A percentile compares a stretch with the other conserved stretches of the same genome.
These are phyloP conservation scores for Sporodiniella umbellata DNA, from an alignment of 371 early-diverging fungal genomes.

Conservation along the genomic window DNA sequence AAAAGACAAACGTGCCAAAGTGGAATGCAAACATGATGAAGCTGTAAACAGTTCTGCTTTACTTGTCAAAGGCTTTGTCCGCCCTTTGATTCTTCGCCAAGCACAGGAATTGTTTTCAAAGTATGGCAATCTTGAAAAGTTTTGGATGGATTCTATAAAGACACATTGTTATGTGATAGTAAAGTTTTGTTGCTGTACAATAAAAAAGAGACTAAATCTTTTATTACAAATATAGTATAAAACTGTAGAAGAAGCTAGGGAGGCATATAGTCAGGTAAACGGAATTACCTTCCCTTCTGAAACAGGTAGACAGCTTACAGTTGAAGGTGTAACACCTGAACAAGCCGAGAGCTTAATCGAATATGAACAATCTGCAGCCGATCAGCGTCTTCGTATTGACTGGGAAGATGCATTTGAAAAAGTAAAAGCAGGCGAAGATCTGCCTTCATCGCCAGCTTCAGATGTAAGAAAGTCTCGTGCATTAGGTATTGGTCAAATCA, in stretches of 20 bases:
- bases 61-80: slow-evolving; percentile 71
- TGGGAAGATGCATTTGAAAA: slow-evolving; percentile 31
- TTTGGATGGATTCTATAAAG: slow-evolving; percentile 87
- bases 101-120: slow-evolving; percentile 62
- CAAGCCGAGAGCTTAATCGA: slow-evolving; percentile 57
- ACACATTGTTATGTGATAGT: slow-evolving; percentile 83
- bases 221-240: slow-evolving; percentile 47
- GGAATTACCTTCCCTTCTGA: slow-evolving; percentile 66
- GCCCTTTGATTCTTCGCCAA: slow-evolving; percentile 66
- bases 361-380: slow-evolving; percentile 57
- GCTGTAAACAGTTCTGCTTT: slow-evolving; percentile 33
- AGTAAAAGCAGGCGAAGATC: slow-evolving; percentile 14
- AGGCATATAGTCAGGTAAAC: slow-evolving; percentile 52
- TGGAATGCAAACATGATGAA: background rate
- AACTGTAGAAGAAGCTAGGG: slow-evolving; percentile 40
- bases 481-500: slow-evolving; percentile 36
- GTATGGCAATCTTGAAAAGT: slow-evolving; percentile 62
- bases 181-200: slow-evolving; percentile 22
- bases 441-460: slow-evolving; percentile 15
- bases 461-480: slow-evolving; percentile 21
- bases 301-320: slow-evolving; percentile 60
- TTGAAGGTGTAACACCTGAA: slow-evolving; percentile 52
- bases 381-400: slow-evolving; percentile 37
- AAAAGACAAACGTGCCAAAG: slow-evolving; percentile 5
- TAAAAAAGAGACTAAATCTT: too few species aligned